A percentile compares a stretch with the other conserved stretches of the same genome.
Evolutionary conservation across 2,329 filamentous ascomycete species (phyloP).

Genomic region (Sclerotinia nivalis): DNA sequence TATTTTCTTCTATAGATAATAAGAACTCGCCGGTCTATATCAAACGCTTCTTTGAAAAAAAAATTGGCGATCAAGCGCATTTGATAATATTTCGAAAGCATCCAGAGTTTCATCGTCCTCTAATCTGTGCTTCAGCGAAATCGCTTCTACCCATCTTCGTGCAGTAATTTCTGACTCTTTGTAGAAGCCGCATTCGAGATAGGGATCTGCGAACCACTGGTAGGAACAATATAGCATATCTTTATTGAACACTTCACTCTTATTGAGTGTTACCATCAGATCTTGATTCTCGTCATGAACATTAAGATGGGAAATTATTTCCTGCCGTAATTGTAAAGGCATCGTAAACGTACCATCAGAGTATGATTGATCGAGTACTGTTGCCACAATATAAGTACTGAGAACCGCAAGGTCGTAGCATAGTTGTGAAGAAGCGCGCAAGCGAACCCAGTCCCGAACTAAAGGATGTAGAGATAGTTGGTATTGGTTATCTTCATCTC

Average conservation of each 20-base stretch:
- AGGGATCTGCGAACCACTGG: conserved; percentile 3
- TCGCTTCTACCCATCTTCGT: no score
- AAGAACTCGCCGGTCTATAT: neutral
- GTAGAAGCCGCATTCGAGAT: accelerated
- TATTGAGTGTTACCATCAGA: neutral
- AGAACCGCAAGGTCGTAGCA: conserved; percentile 18
- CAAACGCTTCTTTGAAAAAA: neutral
- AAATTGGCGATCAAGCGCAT: accelerated
- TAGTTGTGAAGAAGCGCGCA: conserved; percentile 24
- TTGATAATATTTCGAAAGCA: accelerated
- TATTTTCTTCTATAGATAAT: neutral
- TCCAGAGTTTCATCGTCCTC: accelerated
- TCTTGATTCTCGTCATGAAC: conserved; percentile 20
- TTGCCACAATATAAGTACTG: conserved; percentile 19
- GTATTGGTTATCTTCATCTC: conserved; percentile 22
- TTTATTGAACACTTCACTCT: neutral
- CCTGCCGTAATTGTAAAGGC: conserved; percentile 23
- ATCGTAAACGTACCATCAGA: neutral
- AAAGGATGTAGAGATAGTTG: conserved; percentile 34
- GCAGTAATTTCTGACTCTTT: neutral
- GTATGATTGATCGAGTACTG: neutral
- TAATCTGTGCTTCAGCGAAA: accelerated
- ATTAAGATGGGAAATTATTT: conserved; percentile 25
- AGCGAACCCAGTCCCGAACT: conserved; percentile 34
- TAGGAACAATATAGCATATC: neutral